Percentiles rank a stretch among this genome's conserved stretches.
These are phyloP conservation scores for Kazachstania sp. DNA, from an alignment of 1,139 yeast species.

Conservation along the genomic window DNA sequence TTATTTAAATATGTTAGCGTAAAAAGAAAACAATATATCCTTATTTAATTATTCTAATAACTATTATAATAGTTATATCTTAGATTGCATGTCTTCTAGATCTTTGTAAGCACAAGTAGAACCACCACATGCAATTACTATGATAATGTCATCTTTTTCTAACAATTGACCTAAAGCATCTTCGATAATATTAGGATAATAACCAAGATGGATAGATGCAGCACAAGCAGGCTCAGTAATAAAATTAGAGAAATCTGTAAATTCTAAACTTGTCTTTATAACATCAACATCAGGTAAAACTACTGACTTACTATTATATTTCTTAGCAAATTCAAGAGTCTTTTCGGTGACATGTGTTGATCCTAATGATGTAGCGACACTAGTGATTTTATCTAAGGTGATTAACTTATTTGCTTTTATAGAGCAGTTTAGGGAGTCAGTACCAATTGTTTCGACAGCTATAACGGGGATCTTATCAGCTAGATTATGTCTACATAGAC, in stretches of 20 bases:
- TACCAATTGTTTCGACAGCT: slow-evolving; percentile 53
- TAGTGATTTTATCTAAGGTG: slow-evolving; percentile 38
- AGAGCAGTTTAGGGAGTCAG: slow-evolving; percentile 48
- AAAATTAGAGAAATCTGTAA: slow-evolving; percentile 41
- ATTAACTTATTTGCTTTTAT: slow-evolving; percentile 41
- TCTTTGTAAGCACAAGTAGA: slow-evolving; percentile 38
- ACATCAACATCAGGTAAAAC: slow-evolving; percentile 51
- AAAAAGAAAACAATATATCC: neutral
- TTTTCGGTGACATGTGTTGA: slow-evolving; percentile 45
- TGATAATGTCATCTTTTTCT: slow-evolving; percentile 41
- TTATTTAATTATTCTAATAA: neutral
- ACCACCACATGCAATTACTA: slow-evolving; percentile 62
- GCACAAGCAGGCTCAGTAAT: slow-evolving; percentile 74
- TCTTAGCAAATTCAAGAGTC: slow-evolving; percentile 38
- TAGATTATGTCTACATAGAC: slow-evolving; percentile 39
- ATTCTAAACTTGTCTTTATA: slow-evolving; percentile 41
- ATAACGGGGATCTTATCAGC: slow-evolving; percentile 38
- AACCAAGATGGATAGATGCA: slow-evolving; percentile 50
- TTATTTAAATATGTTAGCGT: neutral
- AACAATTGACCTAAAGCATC: slow-evolving; percentile 31
- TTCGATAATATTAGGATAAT: slow-evolving; percentile 35
- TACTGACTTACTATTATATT: slow-evolving; percentile 36
- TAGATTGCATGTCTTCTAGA: slow-evolving; percentile 11
- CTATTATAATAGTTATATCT: neutral
- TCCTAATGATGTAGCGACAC: slow-evolving; percentile 56